phyloP scores from a whole-genome alignment of 2,329 filamentous ascomycete species.

The Aspergillus caelatus region DNA sequence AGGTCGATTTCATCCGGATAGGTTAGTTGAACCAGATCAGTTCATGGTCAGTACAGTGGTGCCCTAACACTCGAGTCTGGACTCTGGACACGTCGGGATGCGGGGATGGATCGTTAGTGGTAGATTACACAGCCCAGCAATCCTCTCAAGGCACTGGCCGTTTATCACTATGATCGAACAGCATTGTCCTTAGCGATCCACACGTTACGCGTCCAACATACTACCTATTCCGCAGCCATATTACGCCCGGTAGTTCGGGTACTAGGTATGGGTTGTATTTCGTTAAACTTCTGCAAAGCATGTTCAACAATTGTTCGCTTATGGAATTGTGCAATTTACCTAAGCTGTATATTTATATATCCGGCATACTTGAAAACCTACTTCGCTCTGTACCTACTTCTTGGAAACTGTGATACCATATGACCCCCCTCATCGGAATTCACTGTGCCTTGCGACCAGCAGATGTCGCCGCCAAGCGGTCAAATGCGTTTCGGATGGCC shows the following conservation, averaged over 20 bases:
- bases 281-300: neutral
- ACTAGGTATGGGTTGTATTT: neutral
- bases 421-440: neutral
- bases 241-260: neutral
- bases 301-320: neutral
- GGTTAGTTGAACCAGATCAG: neutral
- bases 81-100: constrained; percentile 2
- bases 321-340: neutral
- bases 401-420: neutral
- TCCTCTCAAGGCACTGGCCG: neutral
- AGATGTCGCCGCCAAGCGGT: constrained; percentile 23
- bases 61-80: neutral
- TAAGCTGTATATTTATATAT: neutral
- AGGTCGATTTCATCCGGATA: neutral
- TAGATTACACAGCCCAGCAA: neutral
- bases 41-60: neutral
- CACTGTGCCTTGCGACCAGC: constrained; percentile 32
- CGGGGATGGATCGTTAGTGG: neutral
- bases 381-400: neutral
- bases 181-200: neutral
- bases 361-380: neutral
- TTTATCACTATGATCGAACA: neutral
- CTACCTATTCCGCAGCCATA: neutral
- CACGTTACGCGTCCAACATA: neutral
- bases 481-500: constrained; percentile 34